Evolutionary conservation across 2,329 filamentous ascomycete species (phyloP), one percentile per base, ranked within the genome.

Genomic region (Hypomyces perniciosus): DNA sequence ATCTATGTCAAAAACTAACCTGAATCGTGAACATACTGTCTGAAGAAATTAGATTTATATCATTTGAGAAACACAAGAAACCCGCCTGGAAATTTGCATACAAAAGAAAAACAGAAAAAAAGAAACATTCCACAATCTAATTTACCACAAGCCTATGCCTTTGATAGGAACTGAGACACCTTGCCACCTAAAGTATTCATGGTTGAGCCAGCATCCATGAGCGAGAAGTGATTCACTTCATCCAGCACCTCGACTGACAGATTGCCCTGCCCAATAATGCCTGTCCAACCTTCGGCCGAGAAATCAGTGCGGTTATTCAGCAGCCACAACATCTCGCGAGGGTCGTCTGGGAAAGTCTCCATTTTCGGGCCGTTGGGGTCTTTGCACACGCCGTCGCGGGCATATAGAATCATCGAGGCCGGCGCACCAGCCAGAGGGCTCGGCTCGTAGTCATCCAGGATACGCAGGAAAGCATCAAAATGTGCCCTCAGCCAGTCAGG

Each of bases 401-500:
- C 87, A 82, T 85, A 90, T 58, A 90, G 81, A 20, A 20, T 37
- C 81, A 74, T 56, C 79, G 80, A 3, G 83, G 80, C 26, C 79
- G 77, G 37, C 85, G 83, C 37, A 78, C 80, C 55, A 73, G 6
- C 74, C 75, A 43, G 75, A 72, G 80, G 80, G 58, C 77, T 75
- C 6, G 85, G 81, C 9, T 82, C 78, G 68, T 90, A 90, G 62
- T 80, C 81, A 60, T 83, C 84, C 30, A 90, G 72, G 12, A 84
- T 84, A 45, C 77, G 75, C 49, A 90, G 83, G 20, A 83, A 82
- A 26, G 84, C 80, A 0, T 80, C 77, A 65, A 90, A 90, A 68
- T 90, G 86, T 51, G 83, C 83, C 2, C 87, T 76, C 12, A 90
- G 76, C 86, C 86, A 90, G n/a, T 77, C 70, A 0, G 86, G 86